Base-by-base conservation (phyloP, 805 yeast species). In the Sugiyamaella lignohabitans region DNA sequence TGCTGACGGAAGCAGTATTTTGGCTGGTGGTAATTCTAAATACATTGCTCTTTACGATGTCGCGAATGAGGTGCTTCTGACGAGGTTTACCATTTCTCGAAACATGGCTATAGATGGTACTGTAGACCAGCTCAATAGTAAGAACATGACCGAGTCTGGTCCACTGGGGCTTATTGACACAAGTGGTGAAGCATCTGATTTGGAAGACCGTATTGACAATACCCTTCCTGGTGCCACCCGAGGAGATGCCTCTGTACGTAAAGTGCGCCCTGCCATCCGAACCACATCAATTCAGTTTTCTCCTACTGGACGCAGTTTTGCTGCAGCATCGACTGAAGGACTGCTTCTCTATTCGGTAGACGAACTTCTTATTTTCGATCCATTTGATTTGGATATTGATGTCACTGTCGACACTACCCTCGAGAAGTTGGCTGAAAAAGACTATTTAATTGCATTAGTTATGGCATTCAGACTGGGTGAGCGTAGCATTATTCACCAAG, bases 391-490 rank as follows among this genome's bases (percentile, higher is more conserved):
- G 60, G 98, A 91, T 61, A 71, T 88, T 40, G 98, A 93, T 57
- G 79, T 91, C 23, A 93, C 98, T 0, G 94, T 96, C 1, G 84
- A 79, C 40, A 69, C 84, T 3, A 82, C 88, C 0, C 48, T 78
- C 29, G 82, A 78, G 46, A 75, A 79, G 4, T 67, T 89, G 37
- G 54, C 67, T 5, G 82, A 79, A 42, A 72, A 72, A 45, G 82
- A 80, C 45, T 87, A 79, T 62, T 68, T 89, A 56, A 77, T 78
- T 36, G 91, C 97, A 0, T 66, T 91, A 48, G 85, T 89, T 11
- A 88, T 93, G 97, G 79, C 97, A 0, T 88, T 93, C 74, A 75
- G 98, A 64, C 73, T 93, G 50, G 93, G 93, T 61, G 98, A 93
- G 61, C 68, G 66, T 8, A 77, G 81, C 56, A 68, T 93, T 45